Evolutionary conservation across 495 filamentous ascomycete genomes (phyloP).

Genomic region (Aspergillus biplanus): DNA sequence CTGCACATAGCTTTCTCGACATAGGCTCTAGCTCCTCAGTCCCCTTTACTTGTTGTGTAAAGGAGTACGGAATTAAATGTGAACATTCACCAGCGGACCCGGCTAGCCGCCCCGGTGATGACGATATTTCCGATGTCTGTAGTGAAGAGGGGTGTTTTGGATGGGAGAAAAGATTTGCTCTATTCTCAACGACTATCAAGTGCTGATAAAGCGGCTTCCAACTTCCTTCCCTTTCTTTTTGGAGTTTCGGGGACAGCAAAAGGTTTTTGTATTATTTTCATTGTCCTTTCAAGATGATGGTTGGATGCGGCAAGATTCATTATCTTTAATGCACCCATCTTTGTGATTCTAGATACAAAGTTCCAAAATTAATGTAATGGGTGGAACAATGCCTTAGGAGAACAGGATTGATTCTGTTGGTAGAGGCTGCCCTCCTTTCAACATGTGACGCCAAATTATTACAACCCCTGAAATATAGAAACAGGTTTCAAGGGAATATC

Average conservation of each 20-base stretch:
- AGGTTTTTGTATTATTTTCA: not conserved
- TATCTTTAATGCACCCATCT: not conserved
- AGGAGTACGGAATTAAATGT: slow-evolving; percentile 57
- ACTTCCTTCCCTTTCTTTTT: not conserved
- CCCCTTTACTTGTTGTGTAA: slow-evolving; percentile 49
- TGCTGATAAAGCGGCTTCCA: slow-evolving; percentile 9
- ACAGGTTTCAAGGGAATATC: not conserved
- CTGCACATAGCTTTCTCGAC: not conserved
- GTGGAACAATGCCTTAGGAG: not conserved
- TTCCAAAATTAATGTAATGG: not conserved
- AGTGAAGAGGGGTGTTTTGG: slow-evolving; percentile 40
- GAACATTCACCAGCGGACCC: slow-evolving; percentile 28
- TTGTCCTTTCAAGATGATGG: not conserved
- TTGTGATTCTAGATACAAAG: not conserved
- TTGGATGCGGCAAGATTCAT: not conserved
- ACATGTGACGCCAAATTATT: slow-evolving; percentile 5
- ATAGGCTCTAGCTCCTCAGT: slow-evolving; percentile 27
- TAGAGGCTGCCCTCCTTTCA: too few species aligned
- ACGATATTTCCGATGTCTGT: slow-evolving; percentile 30
- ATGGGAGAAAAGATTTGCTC: slow-evolving; percentile 55
- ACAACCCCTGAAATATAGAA: slow-evolving; percentile 6
- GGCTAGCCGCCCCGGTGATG: slow-evolving; percentile 18
- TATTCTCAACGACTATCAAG: slow-evolving; percentile 53
- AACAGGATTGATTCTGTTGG: not conserved
- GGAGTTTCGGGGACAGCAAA: not conserved